phyloP scores from a whole-genome alignment of 192 early-diverging fungal genomes.

The Coemansia sp. region DNA sequence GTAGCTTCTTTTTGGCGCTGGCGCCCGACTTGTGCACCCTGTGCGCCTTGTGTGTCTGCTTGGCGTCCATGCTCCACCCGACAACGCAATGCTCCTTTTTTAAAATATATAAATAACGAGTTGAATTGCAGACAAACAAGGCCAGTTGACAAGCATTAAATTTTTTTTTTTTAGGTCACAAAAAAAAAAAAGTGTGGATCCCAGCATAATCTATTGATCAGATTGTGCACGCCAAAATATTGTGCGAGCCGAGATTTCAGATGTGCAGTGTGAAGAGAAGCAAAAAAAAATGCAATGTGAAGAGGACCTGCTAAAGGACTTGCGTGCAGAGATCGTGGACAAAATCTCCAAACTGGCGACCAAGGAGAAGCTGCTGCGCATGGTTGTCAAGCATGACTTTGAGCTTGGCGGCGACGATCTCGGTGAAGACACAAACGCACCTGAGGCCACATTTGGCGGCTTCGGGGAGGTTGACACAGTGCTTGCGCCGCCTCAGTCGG shows the following conservation, averaged over 20 bases:
- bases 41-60: conserved; percentile 82
- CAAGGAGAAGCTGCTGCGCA: conserved; percentile 47
- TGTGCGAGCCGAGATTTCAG: too few relatives aligned
- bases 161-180: too few relatives aligned
- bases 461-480: conserved; percentile 6
- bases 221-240: too few relatives aligned
- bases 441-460: conserved; percentile 2
- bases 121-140: too few relatives aligned
- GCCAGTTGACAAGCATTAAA: too few relatives aligned
- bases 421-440: background rate
- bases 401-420: conserved; percentile 28
- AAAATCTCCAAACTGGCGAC: conserved; percentile 46
- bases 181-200: too few relatives aligned
- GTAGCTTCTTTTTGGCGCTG: conserved; percentile 79
- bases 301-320: conserved; percentile 43
- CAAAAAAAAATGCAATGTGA: too few relatives aligned
- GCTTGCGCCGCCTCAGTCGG: conserved; percentile 1
- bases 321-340: conserved; percentile 45
- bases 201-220: too few relatives aligned
- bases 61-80: conserved; percentile 54
- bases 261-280: too few relatives aligned
- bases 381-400: conserved; percentile 49
- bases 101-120: background rate
- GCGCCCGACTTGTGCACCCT: conserved; percentile 80
- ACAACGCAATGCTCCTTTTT: background rate